Evolutionary conservation across 2,329 filamentous ascomycete genomes (phyloP), one percentile per base, ranked within the genome.

Genomic region (Fusarium sulawesiense): DNA sequence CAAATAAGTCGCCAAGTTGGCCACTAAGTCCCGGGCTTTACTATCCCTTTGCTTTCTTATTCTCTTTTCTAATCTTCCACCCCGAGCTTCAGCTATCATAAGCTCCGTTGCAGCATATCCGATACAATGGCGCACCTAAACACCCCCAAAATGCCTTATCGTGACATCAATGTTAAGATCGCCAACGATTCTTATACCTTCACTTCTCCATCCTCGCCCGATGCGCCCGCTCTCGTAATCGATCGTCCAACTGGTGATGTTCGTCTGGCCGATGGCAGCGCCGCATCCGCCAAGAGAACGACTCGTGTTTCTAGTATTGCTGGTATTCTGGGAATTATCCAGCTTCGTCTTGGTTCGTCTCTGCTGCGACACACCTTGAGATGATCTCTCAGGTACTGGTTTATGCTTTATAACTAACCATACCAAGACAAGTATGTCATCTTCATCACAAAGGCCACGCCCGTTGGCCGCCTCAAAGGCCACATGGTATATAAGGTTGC

Each of bases 161-260:
- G 95, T 78, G 96, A 99, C 85, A 97, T 98, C 85, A 99, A 98
- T 81, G 90, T 99, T 80, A 94, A 97, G 81, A 92, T 94, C 72
- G 94, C 95, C 55, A 87, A 93, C 75, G 93, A 95, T 76, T 92
- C 96, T 78, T 99, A 99, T 85, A 93, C 94, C 75, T 99, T 99
- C 82, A 94, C 93, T 41, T 99, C 96, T 29, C 96, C 96, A 29
- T 98, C 96, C 1, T 95, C 94, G 6, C 94, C 94, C 66, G 90
- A 94, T 81, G 92, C 94, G 29, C 93, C 93, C 16, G 93, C 93
- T 12, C 86, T 99, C 54, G 89, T 97, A 16, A 88, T 99, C 71
- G 96, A 98, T 77, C 89, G 96, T 56, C 96, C 96, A 12, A 96
- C 94, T 16, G 96, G 96, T 66, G 94, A 98, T 81, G 83, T 98